phyloP scores from a whole-genome alignment of 768 basidiomycete species.

The Mycena amicta region DNA sequence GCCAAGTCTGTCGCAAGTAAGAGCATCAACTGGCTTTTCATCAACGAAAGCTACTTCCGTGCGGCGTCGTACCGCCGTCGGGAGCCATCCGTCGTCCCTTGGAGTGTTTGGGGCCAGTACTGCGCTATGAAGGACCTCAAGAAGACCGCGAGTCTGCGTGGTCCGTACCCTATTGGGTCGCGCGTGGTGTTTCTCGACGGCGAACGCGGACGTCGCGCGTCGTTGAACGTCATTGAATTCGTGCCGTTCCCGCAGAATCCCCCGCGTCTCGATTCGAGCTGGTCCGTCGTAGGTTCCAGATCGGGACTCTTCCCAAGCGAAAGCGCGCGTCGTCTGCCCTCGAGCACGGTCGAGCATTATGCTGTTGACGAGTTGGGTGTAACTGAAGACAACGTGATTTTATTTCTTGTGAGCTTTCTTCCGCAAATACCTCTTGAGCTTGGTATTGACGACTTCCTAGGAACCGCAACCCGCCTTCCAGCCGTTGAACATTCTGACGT shows the following conservation, averaged over 20 bases:
- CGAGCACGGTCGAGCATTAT: constrained; percentile 45
- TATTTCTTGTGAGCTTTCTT: constrained; percentile 50
- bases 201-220: constrained; percentile 31
- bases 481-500: constrained; percentile 50
- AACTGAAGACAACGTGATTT: constrained; percentile 63
- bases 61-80: constrained; percentile 40
- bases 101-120: constrained; percentile 59
- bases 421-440: constrained; percentile 1
- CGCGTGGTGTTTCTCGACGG: constrained; percentile 50
- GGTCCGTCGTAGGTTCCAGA: constrained; percentile 45
- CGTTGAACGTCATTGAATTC: constrained; percentile 49
- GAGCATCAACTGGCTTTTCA: constrained; percentile 50
- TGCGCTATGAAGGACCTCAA: constrained; percentile 47
- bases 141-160: constrained; percentile 31
- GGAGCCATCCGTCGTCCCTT: constrained; percentile 49
- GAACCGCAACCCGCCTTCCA: constrained; percentile 41
- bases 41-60: constrained; percentile 55
- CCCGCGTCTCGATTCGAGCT: constrained; percentile 30
- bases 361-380: constrained; percentile 53
- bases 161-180: constrained; percentile 48
- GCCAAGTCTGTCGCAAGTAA: constrained; percentile 43
- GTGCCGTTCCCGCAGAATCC: constrained; percentile 41
- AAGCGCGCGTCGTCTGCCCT: constrained; percentile 43
- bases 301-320: constrained; percentile 46
- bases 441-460: no score